These are phyloP conservation scores for Trypanosoma cruzi DNA, from an alignment of 208 protist species.

Conservation along the genomic window DNA sequence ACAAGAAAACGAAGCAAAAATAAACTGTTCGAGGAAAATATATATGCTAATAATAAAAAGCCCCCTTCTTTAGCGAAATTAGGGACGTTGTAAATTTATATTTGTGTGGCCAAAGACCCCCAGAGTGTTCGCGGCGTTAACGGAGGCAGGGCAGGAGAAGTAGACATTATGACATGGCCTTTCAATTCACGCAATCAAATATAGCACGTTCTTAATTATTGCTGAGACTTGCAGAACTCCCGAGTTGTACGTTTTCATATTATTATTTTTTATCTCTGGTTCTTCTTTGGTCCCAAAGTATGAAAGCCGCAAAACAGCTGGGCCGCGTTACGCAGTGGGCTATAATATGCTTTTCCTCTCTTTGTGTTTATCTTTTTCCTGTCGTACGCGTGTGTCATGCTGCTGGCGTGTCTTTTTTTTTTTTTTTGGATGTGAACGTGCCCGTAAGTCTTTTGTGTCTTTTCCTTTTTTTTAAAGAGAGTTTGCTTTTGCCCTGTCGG, in stretches of 20 bases:
- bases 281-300: not conserved
- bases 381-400: no score
- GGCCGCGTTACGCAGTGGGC: not conserved
- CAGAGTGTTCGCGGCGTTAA: not conserved
- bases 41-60: not conserved
- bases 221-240: not conserved
- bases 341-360: not conserved
- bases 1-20: not conserved
- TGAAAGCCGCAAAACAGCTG: not conserved
- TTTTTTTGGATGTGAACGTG: not conserved
- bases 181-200: not conserved
- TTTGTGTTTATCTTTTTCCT: not conserved
- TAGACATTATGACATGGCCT: not conserved
- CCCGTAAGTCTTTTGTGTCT: not conserved
- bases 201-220: not conserved
- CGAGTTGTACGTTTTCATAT: not conserved
- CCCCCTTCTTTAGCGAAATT: not conserved
- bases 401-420: not conserved
- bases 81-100: not conserved
- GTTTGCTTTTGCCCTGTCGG: not conserved
- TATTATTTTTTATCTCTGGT: not conserved
- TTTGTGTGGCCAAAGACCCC: not conserved
- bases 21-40: not conserved
- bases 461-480: constrained; percentile 17
- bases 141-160: not conserved